Conservation (phyloP, 2,329 filamentous ascomycete species). For the Calonectria naviculata region DNA sequence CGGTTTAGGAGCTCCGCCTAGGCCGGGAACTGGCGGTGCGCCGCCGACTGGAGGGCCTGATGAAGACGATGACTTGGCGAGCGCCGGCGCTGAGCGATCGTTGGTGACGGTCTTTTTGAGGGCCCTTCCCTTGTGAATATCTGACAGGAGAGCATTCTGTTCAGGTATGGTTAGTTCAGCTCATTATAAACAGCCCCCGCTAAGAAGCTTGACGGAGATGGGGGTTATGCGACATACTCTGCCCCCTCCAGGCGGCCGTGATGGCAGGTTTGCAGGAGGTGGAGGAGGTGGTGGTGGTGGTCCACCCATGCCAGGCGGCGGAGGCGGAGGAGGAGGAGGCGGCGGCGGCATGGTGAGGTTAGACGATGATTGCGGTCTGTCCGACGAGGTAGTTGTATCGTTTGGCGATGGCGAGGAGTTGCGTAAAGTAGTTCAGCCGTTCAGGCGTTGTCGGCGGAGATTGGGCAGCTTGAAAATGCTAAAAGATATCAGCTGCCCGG, state of each 20-base stretch:
- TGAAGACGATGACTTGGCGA: slow-evolving; percentile 53
- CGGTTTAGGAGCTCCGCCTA: slow-evolving; percentile 58
- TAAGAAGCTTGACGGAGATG: not conserved
- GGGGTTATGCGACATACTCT: slow-evolving; percentile 66
- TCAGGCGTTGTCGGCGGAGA: slow-evolving; percentile 27
- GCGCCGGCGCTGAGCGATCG: slow-evolving; percentile 85
- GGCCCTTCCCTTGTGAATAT: slow-evolving; percentile 84
- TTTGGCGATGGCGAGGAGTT: slow-evolving; percentile 22
- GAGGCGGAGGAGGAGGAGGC: slow-evolving; percentile 78
- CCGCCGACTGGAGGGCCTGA: slow-evolving; percentile 74
- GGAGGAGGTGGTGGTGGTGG: slow-evolving; percentile 74
- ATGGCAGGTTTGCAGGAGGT: slow-evolving; percentile 62
- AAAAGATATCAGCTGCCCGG: slow-evolving; percentile 12
- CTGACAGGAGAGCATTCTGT: slow-evolving; percentile 86
- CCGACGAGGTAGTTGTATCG: slow-evolving; percentile 28
- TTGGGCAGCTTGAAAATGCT: slow-evolving; percentile 23
- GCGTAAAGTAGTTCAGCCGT: slow-evolving; percentile 19
- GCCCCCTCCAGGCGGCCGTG: slow-evolving; percentile 64
- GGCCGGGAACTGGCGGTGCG: slow-evolving; percentile 83
- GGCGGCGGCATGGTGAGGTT: slow-evolving; percentile 59
- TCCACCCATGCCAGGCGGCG: slow-evolving; percentile 71
- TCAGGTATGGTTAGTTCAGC: slow-evolving; percentile 20
- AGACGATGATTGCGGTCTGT: slow-evolving; percentile 12
- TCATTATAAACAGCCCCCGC: not conserved
- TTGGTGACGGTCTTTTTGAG: slow-evolving; percentile 92